phyloP scores from a whole-genome alignment of 2,329 filamentous ascomycete genomes.

The Sphaerostilbella broomeana region DNA sequence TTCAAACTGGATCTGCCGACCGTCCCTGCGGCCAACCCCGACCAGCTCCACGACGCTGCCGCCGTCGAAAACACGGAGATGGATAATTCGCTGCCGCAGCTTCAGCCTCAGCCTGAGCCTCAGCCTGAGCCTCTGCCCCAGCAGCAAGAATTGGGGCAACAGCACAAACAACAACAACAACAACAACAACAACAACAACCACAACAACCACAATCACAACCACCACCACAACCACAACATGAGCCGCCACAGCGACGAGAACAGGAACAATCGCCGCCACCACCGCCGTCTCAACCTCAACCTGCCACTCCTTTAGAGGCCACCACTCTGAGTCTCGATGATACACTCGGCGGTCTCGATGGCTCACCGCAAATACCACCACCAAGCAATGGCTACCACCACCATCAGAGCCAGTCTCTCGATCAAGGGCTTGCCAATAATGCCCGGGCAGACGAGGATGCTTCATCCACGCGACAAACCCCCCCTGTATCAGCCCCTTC shows the following conservation, averaged over 20 bases:
- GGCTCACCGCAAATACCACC: conserved; percentile 38
- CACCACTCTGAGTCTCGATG: no score
- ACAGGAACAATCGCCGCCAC: not conserved
- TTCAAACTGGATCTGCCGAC: conserved; percentile 48
- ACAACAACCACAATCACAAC: no score
- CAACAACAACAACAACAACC: not conserved
- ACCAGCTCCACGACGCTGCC: conserved; percentile 27
- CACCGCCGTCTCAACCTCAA: no score
- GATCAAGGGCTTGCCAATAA: conserved; percentile 40
- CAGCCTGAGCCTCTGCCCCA: no score
- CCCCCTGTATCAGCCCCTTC: conserved; percentile 39
- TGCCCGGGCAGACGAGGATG: conserved; percentile 39
- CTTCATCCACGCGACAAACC: conserved; percentile 38
- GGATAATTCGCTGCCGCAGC: conserved; percentile 17
- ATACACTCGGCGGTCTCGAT: conserved; percentile 45
- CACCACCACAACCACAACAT: no score
- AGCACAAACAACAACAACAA: conserved; percentile 5
- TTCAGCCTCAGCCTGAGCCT: no score
- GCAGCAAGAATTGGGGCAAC: conserved; percentile 9
- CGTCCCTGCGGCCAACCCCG: conserved; percentile 20
- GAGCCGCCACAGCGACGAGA: conserved; percentile 5
- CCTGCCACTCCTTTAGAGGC: no score
- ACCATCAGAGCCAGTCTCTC: conserved; percentile 43
- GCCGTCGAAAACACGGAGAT: conserved; percentile 46
- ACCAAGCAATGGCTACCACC: conserved; percentile 32